Percentiles rank a stretch among this genome's conserved stretches.
Conservation (phyloP, 2,329 filamentous ascomycete species). For the Seiridium unicorne region DNA sequence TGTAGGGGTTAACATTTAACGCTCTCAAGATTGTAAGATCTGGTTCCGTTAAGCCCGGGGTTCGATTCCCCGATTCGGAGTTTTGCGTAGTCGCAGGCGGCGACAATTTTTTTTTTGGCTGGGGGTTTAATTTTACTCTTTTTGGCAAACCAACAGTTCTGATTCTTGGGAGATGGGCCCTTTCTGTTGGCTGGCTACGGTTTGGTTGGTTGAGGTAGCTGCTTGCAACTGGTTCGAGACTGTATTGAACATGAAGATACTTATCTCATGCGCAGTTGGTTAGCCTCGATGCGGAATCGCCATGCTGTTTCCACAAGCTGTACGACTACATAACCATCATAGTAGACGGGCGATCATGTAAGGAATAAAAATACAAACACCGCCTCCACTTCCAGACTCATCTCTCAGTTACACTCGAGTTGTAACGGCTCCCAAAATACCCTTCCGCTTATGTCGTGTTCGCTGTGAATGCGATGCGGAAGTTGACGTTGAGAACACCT, state of each 20-base stretch:
- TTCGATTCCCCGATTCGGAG: conserved; percentile 28
- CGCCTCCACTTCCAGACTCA: not conserved
- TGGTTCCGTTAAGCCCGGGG: conserved; percentile 23
- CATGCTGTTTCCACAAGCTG: not conserved
- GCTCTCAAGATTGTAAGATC: conserved; percentile 22
- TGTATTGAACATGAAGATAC: too few species aligned
- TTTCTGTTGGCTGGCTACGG: not conserved
- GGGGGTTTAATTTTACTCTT: not conserved
- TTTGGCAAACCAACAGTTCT: not conserved
- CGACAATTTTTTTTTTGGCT: not conserved
- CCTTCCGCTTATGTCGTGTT: not conserved
- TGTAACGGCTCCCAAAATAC: not conserved
- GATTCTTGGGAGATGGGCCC: too few species aligned
- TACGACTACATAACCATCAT: not conserved
- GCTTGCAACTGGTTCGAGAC: too few species aligned
- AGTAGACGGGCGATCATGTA: not conserved
- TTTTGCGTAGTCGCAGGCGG: not conserved
- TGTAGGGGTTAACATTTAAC: conserved; percentile 34
- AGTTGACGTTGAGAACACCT: not conserved
- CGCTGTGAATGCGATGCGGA: not conserved
- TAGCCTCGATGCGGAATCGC: too few species aligned
- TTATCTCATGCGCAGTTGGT: too few species aligned
- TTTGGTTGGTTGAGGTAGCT: not conserved
- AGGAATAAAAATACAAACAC: not conserved
- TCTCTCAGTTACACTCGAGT: not conserved